Evolutionary conservation across 169 alveolate genomes (phyloP).

Genomic region (Perkinsus olseni): DNA sequence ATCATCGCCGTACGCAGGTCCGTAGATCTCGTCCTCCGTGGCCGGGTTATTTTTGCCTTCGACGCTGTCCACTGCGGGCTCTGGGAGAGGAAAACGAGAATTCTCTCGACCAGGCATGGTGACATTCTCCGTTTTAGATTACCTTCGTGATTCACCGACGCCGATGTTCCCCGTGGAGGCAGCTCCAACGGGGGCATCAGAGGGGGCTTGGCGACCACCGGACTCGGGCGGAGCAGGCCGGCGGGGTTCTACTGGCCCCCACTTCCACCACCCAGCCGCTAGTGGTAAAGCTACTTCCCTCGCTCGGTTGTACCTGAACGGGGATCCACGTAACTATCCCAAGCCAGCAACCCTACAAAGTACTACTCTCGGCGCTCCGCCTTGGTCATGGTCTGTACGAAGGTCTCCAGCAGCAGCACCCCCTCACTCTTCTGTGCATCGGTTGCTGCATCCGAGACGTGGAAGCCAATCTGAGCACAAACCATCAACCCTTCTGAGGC

Average conservation of each 20-base stretch:
- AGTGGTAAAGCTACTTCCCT: neutral
- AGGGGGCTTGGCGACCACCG: neutral
- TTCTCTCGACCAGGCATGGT: no score
- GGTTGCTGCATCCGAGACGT: neutral
- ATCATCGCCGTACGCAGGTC: neutral
- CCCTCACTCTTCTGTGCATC: neutral
- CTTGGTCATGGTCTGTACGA: neutral
- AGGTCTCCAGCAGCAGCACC: neutral
- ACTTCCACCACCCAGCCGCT: neutral
- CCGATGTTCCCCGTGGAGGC: no score
- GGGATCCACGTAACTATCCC: neutral
- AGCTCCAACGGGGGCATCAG: neutral
- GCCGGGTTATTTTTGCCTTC: no score
- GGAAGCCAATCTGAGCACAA: neutral
- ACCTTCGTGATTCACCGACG: no score
- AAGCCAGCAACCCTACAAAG: neutral
- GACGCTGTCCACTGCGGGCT: no score
- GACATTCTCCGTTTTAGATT: no score
- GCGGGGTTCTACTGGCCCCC: neutral
- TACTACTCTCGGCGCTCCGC: neutral
- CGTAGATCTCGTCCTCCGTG: neutral
- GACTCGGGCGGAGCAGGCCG: neutral
- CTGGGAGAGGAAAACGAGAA: no score
- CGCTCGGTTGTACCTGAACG: neutral
- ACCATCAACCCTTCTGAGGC: no score